Conservation (phyloP, 2,329 filamentous ascomycete genomes). For the Tolypocladium endophyticum region DNA sequence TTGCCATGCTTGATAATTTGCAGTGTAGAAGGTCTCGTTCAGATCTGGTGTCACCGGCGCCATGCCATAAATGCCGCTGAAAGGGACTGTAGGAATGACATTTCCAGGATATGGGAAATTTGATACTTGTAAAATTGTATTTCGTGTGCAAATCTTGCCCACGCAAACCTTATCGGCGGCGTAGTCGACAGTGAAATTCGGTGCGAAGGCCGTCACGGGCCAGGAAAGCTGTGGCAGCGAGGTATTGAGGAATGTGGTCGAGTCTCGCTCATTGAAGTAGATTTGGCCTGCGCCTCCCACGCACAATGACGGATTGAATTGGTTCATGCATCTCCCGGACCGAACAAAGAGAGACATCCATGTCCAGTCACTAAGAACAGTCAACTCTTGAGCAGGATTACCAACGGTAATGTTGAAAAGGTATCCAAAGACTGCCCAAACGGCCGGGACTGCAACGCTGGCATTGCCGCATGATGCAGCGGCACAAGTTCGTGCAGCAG, state of each 20-base stretch:
- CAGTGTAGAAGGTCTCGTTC: background rate
- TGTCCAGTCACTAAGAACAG: conserved; percentile 1
- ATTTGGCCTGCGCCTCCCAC: background rate
- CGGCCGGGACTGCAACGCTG: background rate
- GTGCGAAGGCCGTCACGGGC: conserved; percentile 1
- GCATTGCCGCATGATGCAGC: background rate
- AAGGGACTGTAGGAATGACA: background rate
- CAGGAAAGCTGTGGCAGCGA: background rate
- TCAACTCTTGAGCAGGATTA: background rate
- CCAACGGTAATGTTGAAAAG: conserved; percentile 2
- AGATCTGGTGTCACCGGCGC: background rate
- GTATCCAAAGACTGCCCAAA: conserved; percentile 1
- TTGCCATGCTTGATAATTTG: background rate
- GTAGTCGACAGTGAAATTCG: conserved; percentile 2
- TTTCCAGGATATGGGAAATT: background rate
- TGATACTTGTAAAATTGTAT: background rate
- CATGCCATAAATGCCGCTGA: background rate
- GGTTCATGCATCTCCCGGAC: conserved; percentile 1
- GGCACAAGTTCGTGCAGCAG: background rate
- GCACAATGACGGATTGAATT: background rate
- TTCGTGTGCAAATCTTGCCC: background rate
- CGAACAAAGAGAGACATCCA: conserved; percentile 2
- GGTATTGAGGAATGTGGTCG: background rate
- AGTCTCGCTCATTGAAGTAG: background rate
- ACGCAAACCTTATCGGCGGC: background rate